These are phyloP conservation scores for Isatis tinctoria DNA, from an alignment of 345 rosid genomes.

Conservation along the genomic window DNA sequence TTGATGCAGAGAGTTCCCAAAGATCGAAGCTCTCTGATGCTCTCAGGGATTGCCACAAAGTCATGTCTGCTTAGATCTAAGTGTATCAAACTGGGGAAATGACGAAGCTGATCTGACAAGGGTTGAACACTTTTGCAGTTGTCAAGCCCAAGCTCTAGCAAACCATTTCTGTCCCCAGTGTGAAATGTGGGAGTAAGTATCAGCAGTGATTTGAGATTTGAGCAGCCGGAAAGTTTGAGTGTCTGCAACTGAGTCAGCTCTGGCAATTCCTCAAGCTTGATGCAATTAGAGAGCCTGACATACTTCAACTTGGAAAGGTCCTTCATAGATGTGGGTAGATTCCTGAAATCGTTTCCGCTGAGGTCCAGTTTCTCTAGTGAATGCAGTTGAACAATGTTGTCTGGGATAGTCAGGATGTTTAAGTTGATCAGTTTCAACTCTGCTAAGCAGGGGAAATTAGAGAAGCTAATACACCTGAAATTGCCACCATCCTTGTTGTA, in stretches of 20 bases:
- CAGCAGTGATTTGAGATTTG: neutral
- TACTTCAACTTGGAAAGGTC: neutral
- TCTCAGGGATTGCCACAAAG: neutral
- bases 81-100: neutral
- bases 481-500: neutral
- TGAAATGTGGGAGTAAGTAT: neutral
- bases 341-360: neutral
- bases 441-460: neutral
- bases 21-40: neutral
- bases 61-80: neutral
- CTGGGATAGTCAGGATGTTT: neutral
- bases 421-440: neutral
- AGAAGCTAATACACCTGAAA: neutral
- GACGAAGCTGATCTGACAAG: neutral
- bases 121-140: neutral
- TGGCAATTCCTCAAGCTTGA: neutral
- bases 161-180: no score
- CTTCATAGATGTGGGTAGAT: neutral
- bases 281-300: neutral
- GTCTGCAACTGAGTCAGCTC: neutral
- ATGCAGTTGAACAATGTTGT: neutral
- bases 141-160: neutral
- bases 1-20: constrained; percentile 6
- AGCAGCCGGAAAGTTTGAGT: neutral
- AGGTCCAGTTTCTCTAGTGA: neutral